A percentile compares a stretch with the other conserved stretches of the same genome.
Evolutionary conservation across 345 rosid genomes (phyloP).

Genomic region (Carallia pectinifolia): DNA sequence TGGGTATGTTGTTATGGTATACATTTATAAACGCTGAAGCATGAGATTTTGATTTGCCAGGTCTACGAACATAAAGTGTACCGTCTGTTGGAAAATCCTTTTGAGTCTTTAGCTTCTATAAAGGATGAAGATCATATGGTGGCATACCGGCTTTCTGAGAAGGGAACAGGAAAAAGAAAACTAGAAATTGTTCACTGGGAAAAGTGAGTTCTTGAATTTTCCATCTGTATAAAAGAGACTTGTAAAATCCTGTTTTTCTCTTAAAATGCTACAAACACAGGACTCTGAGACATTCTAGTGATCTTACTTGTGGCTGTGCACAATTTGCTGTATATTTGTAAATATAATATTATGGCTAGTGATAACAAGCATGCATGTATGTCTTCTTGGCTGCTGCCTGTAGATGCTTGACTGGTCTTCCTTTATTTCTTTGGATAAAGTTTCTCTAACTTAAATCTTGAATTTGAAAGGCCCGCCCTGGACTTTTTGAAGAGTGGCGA

Average conservation of each 20-base stretch:
- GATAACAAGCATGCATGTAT: neutral
- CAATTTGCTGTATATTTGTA: neutral
- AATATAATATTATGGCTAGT: neutral
- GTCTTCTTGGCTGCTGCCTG: neutral
- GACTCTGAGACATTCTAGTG: neutral
- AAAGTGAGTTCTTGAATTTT: conserved; percentile 37
- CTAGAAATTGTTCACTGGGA: conserved; percentile 62
- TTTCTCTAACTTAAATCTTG: neutral
- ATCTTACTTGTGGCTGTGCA: neutral
- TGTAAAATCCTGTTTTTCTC: neutral
- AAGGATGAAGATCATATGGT: conserved; percentile 80
- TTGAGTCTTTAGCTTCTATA: conserved; percentile 47
- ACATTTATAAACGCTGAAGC: conserved; percentile 23
- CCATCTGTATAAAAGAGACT: neutral
- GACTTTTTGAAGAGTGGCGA: conserved; percentile 42
- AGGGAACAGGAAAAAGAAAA: conserved; percentile 55
- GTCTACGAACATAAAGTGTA: conserved; percentile 58
- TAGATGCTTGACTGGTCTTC: neutral
- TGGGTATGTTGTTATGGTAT: neutral
- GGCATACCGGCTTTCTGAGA: conserved; percentile 70
- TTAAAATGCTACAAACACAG: neutral
- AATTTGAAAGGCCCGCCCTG: conserved; percentile 39
- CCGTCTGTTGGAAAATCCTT: conserved; percentile 52
- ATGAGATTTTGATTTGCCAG: conserved; percentile 35
- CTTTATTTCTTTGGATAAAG: conserved; percentile 7